Evolutionary conservation across 2,329 filamentous ascomycete genomes (phyloP), one percentile per base, ranked within the genome.

Genomic region (Periconia macrospinosa): DNA sequence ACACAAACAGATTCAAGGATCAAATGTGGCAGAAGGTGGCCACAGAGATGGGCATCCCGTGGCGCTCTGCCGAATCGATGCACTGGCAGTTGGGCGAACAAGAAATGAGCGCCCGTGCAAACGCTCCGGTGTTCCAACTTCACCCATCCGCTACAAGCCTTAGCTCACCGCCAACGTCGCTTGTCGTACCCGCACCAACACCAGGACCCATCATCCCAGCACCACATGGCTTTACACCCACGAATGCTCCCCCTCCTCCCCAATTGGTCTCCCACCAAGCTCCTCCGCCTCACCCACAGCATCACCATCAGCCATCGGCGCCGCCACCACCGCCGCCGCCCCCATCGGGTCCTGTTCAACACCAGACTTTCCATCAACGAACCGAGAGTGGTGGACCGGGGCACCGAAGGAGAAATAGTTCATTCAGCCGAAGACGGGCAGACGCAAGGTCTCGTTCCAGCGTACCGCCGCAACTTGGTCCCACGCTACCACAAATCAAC

Each of bases 1-100:
- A 27, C 44, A 43, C 41, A 20, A 45, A 30, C 71, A 97, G 93
- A 75, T 96, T 97, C 80, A 97, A 97, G 76, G 86, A 90, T 59
- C 92, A 97, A 70, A 97, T 97, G 91, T 99, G 93, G 93, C 87
- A 90, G 55, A 94, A 93, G 68, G 90, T 97, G 19, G 92, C 92
- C 41, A 91, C 94, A 72, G 93, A 97, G 75, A 93, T 99, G 87
- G 87, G 87, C 30, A 88, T 97, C 53, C 94, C 93, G 35, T 97
- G 93, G 93, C 85, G 94, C 67, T 92, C 94, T 17, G 93, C 91
- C 45, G 93, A 99, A 76, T 92, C 91, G 5, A 97, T 97, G 92
- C 94, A 97, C 76, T 99, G 94, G 93, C 90, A 96, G 69, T 81
- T 99, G 51, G 93, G 93, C 58, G 91, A 96, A 72, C 81, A 87